Base-by-base conservation (phyloP, 331 rosid genomes). In the Dryas integrifolia region DNA sequence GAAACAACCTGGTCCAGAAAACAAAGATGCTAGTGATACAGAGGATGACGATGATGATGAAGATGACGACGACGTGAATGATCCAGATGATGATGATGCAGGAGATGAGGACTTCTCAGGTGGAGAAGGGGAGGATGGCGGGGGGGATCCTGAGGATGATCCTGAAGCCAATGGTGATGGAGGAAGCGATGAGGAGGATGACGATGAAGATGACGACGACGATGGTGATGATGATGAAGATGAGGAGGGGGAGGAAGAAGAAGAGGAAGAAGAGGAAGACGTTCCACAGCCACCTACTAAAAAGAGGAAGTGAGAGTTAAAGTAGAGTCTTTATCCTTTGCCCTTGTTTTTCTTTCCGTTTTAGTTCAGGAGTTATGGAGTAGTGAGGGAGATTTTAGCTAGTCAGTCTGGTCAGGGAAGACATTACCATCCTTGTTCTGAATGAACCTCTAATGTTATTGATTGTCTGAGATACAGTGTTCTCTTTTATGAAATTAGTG, bases 11-110 rank as follows among this genome's bases (percentile, higher is more conserved):
- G 81, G 58, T 52, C 77, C 48, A 40, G 90, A 92, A 72, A 90
- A 87, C 84, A 84, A 85, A 76, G 98, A 92, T 79, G 79, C 75
- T 12, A 88, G 96, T 52, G 98, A 92, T 15, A 87, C 96, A 38
- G 93, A 92, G 79, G 92, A 90, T 43, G 95, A 88, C 0, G 76
- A 76, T 0, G 91, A 83, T 0, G 85, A 88, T 0, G 85, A 86
- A 0, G 93, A 89, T 2, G 85, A 55, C 0, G 83, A 77, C 1
- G 86, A 86, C 5, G 89, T 55, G 7, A 74, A 82, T 10, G 89
- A 81, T 14, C 81, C 76, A 2, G 86, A 86, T 4, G 93, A 82
- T 39, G 88, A 72, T 0, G 89, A 88, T 2, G 89, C 67, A 2
- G 85, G 78, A 15, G 91, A 90, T 0, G 90, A 85, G 78, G 89